These are phyloP conservation scores for Gyrodon lividus DNA, from an alignment of 768 basidiomycete species.

Conservation along the genomic window DNA sequence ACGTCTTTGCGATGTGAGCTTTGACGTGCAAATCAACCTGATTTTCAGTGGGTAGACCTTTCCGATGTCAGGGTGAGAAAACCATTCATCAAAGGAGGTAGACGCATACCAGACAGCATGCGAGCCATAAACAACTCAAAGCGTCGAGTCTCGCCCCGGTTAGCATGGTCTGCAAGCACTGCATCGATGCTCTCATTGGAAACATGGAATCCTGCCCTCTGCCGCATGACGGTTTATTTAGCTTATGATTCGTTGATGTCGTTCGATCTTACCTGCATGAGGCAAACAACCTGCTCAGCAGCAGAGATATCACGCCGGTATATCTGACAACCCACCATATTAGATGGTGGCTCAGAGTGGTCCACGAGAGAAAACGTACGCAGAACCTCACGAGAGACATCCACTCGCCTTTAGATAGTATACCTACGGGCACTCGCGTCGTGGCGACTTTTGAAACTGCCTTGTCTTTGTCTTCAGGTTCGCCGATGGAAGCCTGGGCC, in stretches of 20 bases:
- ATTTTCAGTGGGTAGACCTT: slow-evolving; percentile 42
- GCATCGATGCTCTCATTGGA: slow-evolving; percentile 45
- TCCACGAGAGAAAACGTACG: slow-evolving; percentile 34
- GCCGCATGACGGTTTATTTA: background rate
- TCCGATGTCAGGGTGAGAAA: slow-evolving; percentile 11
- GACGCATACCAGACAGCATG: slow-evolving; percentile 42
- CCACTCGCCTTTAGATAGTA: slow-evolving; percentile 54
- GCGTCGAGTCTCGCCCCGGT: slow-evolving; percentile 41
- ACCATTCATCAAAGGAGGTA: background rate
- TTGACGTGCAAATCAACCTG: slow-evolving; percentile 76
- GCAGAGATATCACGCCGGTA: slow-evolving; percentile 44
- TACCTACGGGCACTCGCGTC: slow-evolving; percentile 38
- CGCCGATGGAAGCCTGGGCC: slow-evolving; percentile 12
- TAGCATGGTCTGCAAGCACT: slow-evolving; percentile 51
- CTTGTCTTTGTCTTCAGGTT: background rate
- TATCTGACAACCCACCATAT: slow-evolving; percentile 37
- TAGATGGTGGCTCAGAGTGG: background rate
- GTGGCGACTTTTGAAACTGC: slow-evolving; percentile 1
- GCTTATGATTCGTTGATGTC: background rate
- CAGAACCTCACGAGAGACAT: slow-evolving; percentile 51
- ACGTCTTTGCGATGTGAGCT: slow-evolving; percentile 45
- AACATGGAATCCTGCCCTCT: slow-evolving; percentile 44
- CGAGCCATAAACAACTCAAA: slow-evolving; percentile 46
- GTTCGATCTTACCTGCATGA: slow-evolving; percentile 47
- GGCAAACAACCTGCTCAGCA: slow-evolving; percentile 47